phyloP scores from a whole-genome alignment of 2,329 filamentous ascomycete species.

The Aspergillus ruber region DNA sequence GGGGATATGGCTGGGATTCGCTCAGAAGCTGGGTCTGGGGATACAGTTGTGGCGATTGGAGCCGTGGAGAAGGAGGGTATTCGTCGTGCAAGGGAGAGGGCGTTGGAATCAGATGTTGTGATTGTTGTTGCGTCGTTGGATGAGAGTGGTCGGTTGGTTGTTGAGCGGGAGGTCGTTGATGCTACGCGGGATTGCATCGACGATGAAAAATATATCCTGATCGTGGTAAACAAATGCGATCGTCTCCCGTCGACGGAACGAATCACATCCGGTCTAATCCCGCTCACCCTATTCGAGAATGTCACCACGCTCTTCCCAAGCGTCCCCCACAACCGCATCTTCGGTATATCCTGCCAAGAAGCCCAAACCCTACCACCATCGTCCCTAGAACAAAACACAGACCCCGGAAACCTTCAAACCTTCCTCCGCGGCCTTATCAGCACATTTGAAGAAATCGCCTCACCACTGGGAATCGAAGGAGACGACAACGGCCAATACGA shows the following conservation, averaged over 20 bases:
- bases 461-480: conserved; percentile 28
- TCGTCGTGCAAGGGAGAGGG: conserved; percentile 72
- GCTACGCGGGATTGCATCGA: conserved; percentile 47
- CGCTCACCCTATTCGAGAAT: conserved; percentile 26
- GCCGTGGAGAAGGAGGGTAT: conserved; percentile 85
- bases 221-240: conserved; percentile 58
- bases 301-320: conserved; percentile 38
- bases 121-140: conserved; percentile 75
- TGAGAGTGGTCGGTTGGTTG: conserved; percentile 26
- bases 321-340: conserved; percentile 43
- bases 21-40: conserved; percentile 26
- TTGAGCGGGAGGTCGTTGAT: conserved; percentile 53
- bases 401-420: conserved; percentile 60
- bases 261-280: conserved; percentile 6
- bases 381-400: conserved; percentile 19
- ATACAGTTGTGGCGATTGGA: conserved; percentile 36
- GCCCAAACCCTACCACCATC: conserved; percentile 30
- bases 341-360: conserved; percentile 67
- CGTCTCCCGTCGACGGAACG: conserved; percentile 25
- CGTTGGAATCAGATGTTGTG: conserved; percentile 76
- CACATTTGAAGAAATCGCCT: conserved; percentile 53
- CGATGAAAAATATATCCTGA: conserved; percentile 48
- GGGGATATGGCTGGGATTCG: conserved; percentile 91
- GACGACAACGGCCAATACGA: conserved; percentile 42
- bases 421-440: conserved; percentile 63